phyloP scores from a whole-genome alignment of 164 flowering plant genomes.

The Aristolochia fimbriata region DNA sequence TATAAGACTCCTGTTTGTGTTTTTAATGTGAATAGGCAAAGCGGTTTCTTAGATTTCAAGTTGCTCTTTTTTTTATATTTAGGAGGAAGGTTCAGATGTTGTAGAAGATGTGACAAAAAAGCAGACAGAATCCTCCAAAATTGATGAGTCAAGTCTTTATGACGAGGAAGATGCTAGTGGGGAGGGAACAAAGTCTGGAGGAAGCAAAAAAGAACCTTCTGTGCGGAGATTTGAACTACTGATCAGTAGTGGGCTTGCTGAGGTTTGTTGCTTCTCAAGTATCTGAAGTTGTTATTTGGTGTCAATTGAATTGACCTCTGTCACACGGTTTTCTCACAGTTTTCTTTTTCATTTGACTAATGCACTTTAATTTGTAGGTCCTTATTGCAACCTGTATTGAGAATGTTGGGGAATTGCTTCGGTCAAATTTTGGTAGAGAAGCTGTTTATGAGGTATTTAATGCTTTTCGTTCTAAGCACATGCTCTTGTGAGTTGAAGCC shows the following conservation, averaged over 20 bases:
- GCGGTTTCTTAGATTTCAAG: neutral
- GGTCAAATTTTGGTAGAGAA: conserved; percentile 79
- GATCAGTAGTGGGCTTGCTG: conserved; percentile 80
- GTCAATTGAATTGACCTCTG: no score
- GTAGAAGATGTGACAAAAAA: conserved; percentile 8
- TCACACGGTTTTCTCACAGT: no score
- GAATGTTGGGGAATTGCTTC: conserved; percentile 52
- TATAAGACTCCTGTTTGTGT: neutral
- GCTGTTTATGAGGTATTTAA: conserved; percentile 69
- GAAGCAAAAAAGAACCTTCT: conserved; percentile 81
- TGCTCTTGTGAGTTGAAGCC: neutral
- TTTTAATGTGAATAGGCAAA: neutral
- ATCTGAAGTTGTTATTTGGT: no score
- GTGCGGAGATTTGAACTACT: conserved; percentile 71
- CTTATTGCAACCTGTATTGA: conserved; percentile 60
- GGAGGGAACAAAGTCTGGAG: conserved; percentile 24
- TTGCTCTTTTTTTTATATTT: neutral
- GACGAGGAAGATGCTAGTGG: conserved; percentile 13
- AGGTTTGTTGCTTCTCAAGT: conserved; percentile 40
- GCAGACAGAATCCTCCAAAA: conserved; percentile 15
- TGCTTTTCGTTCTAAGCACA: neutral
- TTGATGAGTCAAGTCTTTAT: conserved; percentile 18
- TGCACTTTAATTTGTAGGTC: conserved; percentile 28
- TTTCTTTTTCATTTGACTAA: no score
- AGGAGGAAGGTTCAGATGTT: conserved; percentile 35